phyloP scores from a whole-genome alignment of 192 early-diverging fungal species.

The Coemansia sp. region DNA sequence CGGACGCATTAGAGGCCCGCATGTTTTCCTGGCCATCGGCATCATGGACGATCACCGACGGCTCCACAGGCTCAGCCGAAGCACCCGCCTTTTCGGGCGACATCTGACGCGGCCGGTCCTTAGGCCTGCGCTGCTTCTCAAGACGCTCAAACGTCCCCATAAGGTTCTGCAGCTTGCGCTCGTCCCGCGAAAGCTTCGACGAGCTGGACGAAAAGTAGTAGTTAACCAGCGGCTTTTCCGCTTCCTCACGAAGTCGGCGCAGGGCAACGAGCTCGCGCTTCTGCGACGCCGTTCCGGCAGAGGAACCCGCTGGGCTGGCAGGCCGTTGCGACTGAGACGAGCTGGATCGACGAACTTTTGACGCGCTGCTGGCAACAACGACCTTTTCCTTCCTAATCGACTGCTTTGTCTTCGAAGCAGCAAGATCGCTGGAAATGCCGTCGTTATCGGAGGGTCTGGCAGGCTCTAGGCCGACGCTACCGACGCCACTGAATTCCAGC shows the following conservation, averaged over 20 bases:
- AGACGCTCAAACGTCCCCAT: conserved; percentile 61
- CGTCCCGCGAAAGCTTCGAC: conserved; percentile 60
- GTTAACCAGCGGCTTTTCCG: conserved; percentile 43
- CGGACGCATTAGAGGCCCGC: neutral
- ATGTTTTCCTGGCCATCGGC: neutral
- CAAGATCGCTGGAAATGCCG: neutral
- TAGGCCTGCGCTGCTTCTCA: conserved; percentile 55
- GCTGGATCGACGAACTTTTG: conserved; percentile 5
- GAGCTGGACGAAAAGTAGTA: conserved; percentile 45
- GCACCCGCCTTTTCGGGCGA: conserved; percentile 10
- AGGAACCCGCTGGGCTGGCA: neutral
- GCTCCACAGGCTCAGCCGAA: neutral
- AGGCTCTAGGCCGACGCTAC: neutral
- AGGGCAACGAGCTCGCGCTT: conserved; percentile 34
- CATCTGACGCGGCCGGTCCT: conserved; percentile 32
- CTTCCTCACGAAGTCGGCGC: conserved; percentile 36
- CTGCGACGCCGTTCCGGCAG: conserved; percentile 1
- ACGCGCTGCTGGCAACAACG: neutral
- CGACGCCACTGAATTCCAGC: neutral
- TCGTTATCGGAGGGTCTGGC: neutral
- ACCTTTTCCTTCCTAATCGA: neutral
- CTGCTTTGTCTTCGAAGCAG: neutral
- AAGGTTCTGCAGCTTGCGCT: conserved; percentile 65
- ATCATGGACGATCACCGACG: neutral
- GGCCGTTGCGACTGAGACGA: conserved; percentile 5